Evolutionary conservation across 2,329 filamentous ascomycete species (phyloP).

Genomic region (Alternaria angustiovoidea): DNA sequence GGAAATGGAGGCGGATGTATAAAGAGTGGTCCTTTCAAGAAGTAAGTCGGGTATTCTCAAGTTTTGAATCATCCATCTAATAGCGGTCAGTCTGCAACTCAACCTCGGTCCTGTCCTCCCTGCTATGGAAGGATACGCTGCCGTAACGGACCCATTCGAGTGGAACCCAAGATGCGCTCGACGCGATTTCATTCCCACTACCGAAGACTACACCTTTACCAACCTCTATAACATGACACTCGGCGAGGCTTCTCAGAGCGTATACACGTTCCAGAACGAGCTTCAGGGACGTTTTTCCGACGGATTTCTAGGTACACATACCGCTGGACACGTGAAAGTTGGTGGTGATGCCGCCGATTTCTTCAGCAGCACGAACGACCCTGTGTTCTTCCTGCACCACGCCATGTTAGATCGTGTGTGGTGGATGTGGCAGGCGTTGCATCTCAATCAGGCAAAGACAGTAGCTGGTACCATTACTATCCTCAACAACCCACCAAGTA

Average conservation of each 20-base stretch:
- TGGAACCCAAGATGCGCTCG: slow-evolving; percentile 46
- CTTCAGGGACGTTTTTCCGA: slow-evolving; percentile 24
- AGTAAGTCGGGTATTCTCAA: slow-evolving; percentile 27
- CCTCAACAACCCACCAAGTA: slow-evolving; percentile 51
- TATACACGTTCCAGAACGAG: slow-evolving; percentile 46
- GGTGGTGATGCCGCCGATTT: slow-evolving; percentile 50
- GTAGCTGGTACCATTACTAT: slow-evolving; percentile 51
- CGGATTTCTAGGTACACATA: slow-evolving; percentile 49
- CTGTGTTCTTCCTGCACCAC: slow-evolving; percentile 58
- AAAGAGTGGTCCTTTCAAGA: slow-evolving; percentile 30
- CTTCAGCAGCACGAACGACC: slow-evolving; percentile 56
- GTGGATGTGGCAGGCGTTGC: slow-evolving; percentile 57
- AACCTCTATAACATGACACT: slow-evolving; percentile 57
- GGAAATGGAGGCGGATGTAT: slow-evolving; percentile 37
- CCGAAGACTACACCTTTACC: slow-evolving; percentile 18
- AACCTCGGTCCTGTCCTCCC: slow-evolving; percentile 33
- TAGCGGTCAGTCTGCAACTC: slow-evolving; percentile 13
- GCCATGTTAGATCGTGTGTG: slow-evolving; percentile 57
- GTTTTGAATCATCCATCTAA: background rate
- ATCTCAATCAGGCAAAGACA: slow-evolving; percentile 18
- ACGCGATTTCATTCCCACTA: slow-evolving; percentile 43
- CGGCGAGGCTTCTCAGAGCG: slow-evolving; percentile 58
- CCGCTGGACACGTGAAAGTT: slow-evolving; percentile 47
- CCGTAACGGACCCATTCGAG: slow-evolving; percentile 18
- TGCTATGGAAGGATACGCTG: slow-evolving; percentile 16